Conservation (phyloP, 2,329 filamentous ascomycete species). For the Diaporthe aspalathi region DNA sequence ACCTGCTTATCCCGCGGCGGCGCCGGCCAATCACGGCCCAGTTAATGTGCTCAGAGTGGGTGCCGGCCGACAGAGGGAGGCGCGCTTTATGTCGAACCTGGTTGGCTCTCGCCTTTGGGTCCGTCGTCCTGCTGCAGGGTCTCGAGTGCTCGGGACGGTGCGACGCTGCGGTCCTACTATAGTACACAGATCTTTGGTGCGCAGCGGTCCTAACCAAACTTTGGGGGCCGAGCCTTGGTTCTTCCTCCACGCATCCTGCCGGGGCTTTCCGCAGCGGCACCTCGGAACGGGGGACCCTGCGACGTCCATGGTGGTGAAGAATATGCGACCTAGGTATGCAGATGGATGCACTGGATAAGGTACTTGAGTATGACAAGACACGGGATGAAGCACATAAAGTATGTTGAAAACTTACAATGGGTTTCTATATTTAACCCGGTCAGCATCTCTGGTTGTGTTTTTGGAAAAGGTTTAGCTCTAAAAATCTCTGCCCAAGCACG, state of each 20-base stretch:
- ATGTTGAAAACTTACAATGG: too few relatives aligned
- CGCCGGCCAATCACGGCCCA: slow-evolving; percentile 5
- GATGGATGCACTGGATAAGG: too few relatives aligned
- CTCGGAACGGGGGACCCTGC: too few relatives aligned
- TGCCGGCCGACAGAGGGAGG: slow-evolving; percentile 20
- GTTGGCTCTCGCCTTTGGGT: slow-evolving; percentile 1
- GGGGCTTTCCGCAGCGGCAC: not conserved
- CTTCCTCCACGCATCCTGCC: slow-evolving; percentile 9
- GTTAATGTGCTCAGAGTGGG: slow-evolving; percentile 29
- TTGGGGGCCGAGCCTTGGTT: not conserved
- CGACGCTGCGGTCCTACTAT: too few relatives aligned
- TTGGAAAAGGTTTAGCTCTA: too few relatives aligned
- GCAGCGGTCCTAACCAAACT: not conserved
- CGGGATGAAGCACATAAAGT: too few relatives aligned
- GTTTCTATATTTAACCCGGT: too few relatives aligned
- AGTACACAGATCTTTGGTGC: not conserved
- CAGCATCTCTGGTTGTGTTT: too few relatives aligned
- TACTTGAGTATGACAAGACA: too few relatives aligned
- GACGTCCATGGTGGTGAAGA: too few relatives aligned
- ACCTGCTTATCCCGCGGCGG: not conserved
- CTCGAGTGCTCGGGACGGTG: slow-evolving; percentile 21
- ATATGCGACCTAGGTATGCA: too few relatives aligned
- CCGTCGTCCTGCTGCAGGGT: slow-evolving; percentile 9
- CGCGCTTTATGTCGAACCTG: slow-evolving; percentile 22
- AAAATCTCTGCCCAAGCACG: too few relatives aligned